phyloP scores from a whole-genome alignment of 139 green algal genomes.

The Chlorella sp. region DNA sequence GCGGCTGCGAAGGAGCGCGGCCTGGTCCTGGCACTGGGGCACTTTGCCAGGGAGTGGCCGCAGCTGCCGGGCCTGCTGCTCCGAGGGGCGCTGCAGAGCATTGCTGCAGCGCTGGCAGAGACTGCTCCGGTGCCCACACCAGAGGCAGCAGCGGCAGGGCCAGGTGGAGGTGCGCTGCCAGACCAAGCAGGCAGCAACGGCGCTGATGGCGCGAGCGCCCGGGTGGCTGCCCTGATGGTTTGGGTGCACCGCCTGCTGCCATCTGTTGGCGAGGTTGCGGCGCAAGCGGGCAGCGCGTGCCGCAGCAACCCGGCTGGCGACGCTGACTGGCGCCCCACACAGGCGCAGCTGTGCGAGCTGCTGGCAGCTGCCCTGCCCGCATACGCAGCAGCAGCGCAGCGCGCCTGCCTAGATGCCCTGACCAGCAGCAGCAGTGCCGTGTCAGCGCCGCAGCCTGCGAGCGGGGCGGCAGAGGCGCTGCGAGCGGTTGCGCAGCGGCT shows the following conservation, averaged over 20 bases:
- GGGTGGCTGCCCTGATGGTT: not conserved
- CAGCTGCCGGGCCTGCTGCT: slow-evolving; percentile 41
- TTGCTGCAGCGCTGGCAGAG: not conserved
- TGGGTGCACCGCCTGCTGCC: slow-evolving; percentile 14
- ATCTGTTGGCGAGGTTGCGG: not conserved
- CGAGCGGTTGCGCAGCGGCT: not conserved
- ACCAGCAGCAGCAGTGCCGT: not conserved
- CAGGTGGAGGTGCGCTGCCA: not conserved
- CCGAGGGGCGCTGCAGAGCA: slow-evolving; percentile 23
- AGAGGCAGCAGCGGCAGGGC: not conserved
- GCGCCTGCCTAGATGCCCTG: not conserved
- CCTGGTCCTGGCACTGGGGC: slow-evolving; percentile 10
- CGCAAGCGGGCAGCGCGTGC: not conserved
- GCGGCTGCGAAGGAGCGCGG: not conserved
- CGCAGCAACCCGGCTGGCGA: not conserved
- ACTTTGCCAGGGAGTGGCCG: slow-evolving; percentile 25
- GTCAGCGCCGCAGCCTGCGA: not conserved
- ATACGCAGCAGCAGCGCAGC: not conserved
- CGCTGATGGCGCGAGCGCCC: not conserved
- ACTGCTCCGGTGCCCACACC: not conserved
- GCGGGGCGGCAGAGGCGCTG: not conserved
- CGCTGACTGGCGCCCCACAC: not conserved
- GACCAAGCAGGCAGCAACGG: no score
- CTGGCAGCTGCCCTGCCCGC: not conserved
- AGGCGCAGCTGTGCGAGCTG: slow-evolving; percentile 6